Evolutionary conservation across 495 filamentous ascomycete genomes (phyloP), one percentile per base, ranked within the genome.

Genomic region (Podospora pseudocomata): DNA sequence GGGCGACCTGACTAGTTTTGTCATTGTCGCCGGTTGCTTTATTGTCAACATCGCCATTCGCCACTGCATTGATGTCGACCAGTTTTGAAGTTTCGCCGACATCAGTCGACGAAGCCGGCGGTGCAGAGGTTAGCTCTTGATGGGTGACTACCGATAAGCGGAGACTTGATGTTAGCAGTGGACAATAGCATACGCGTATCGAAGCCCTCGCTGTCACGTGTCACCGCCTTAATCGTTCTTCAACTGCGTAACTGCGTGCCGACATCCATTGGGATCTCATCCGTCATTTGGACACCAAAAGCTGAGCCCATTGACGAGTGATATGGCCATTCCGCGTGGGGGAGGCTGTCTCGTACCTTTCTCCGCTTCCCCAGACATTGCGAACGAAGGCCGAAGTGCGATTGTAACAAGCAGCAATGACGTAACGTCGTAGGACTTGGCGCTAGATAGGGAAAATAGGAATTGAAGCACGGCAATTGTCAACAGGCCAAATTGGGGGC

Each of bases 301-400:
- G 5, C 18, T 5, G 54, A 57, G 54, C 18, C 15, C 54, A 18
- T 57, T 57, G 18, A 57, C 18, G 5, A 57, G 20, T 39, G 54
- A 20, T 44, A 19, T 15, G 20, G 60, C 16, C 3, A 34, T 23
- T 19, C 30, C 19, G 55, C 30, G 4, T 16, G 44, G 44, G 54
- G 15, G 9, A 13, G 7, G 39, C 32, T 11, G 61, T 18, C 65
- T 63, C 76, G 74, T 76, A 83, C 81, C 80, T 80, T 82, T 79
- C 58, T 79, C 75, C 65, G 75, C 72, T 72, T 77, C 72, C 65
- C 75, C 72, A 71, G 76, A 72, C 73, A 70, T 80, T 68, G 62
- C 77, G 66, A 75, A 32, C 77, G 65, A 83, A 82, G 80, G 80
- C 81, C 80, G 82, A 80, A 77, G 74, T 16, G 66, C 56, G 19